Conservation (phyloP, 1,284 basidiomycete species). For the Anthracocystis walkeri region DNA sequence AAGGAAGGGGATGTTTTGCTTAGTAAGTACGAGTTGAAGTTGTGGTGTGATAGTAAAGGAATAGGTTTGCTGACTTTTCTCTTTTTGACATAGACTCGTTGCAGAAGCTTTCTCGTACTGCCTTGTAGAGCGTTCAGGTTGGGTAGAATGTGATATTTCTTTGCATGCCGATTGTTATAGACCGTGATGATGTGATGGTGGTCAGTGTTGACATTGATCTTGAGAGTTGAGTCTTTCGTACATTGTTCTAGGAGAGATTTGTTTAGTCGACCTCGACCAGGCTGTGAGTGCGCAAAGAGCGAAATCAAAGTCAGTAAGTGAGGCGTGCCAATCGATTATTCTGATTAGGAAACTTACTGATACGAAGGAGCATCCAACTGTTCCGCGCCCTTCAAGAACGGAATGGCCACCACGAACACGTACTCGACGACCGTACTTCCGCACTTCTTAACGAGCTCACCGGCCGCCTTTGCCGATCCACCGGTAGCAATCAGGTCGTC, state of each 20-base stretch:
- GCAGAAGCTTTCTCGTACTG: conserved; percentile 68
- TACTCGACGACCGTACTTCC: conserved; percentile 90
- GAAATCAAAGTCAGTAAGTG: neutral
- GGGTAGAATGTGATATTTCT: neutral
- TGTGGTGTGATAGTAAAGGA: neutral
- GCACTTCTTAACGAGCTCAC: conserved; percentile 84
- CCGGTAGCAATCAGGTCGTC: conserved; percentile 98
- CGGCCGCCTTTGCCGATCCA: conserved; percentile 93
- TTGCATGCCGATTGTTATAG: neutral
- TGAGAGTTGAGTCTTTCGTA: neutral
- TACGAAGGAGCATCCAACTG: conserved; percentile 86
- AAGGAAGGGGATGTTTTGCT: conserved; percentile 89
- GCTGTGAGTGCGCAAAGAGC: conserved; percentile 11
- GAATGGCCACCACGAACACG: conserved; percentile 90
- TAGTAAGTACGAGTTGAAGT: conserved; percentile 68
- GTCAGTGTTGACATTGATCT: neutral
- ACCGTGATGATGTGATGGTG: neutral
- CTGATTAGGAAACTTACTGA: conserved; percentile 48
- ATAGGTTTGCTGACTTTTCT: conserved; percentile 6
- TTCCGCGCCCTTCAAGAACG: conserved; percentile 82
- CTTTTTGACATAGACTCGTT: conserved; percentile 52
- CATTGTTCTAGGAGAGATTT: neutral
- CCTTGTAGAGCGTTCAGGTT: conserved; percentile 48
- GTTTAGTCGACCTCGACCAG: conserved; percentile 54
- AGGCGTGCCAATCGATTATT: neutral